Evolutionary conservation across 129 eudicot species (phyloP).

Genomic region (Escallonia herrerae): DNA sequence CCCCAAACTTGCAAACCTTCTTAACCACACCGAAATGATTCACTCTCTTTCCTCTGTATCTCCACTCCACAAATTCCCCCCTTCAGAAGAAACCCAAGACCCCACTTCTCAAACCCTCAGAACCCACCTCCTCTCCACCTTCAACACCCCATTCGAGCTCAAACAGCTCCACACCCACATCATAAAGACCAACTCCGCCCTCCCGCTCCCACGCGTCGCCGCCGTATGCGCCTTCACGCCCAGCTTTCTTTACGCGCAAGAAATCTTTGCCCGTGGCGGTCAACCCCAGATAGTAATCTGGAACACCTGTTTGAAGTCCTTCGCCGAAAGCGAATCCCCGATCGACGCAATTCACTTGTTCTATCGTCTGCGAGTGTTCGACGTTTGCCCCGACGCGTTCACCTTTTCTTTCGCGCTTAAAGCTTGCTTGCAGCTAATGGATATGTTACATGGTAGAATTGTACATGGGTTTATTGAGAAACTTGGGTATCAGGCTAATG

Average conservation of each 20-base stretch:
- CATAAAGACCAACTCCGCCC: not conserved
- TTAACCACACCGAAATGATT: not conserved
- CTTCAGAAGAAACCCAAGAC: not conserved
- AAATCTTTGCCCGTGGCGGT: not conserved
- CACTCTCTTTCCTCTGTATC: not conserved
- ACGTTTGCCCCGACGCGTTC: not conserved
- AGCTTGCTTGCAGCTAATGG: not conserved
- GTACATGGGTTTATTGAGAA: not conserved
- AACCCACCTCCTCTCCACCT: not conserved
- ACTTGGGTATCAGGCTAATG: not conserved
- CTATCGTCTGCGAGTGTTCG: not conserved
- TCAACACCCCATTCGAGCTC: slow-evolving; percentile 1
- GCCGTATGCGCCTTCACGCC: not conserved
- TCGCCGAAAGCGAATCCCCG: not conserved
- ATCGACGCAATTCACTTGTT: not conserved
- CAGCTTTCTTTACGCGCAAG: not conserved
- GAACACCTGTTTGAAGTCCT: not conserved
- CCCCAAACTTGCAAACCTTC: no score
- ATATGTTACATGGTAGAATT: not conserved
- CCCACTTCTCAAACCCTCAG: not conserved
- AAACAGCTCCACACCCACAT: slow-evolving; percentile 1
- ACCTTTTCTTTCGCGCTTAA: not conserved
- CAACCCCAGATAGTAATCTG: not conserved
- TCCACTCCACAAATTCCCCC: not conserved
- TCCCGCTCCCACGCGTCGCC: not conserved